Conservation (phyloP, 2,329 filamentous ascomycete genomes). For the Parafenestella ontariensis region DNA sequence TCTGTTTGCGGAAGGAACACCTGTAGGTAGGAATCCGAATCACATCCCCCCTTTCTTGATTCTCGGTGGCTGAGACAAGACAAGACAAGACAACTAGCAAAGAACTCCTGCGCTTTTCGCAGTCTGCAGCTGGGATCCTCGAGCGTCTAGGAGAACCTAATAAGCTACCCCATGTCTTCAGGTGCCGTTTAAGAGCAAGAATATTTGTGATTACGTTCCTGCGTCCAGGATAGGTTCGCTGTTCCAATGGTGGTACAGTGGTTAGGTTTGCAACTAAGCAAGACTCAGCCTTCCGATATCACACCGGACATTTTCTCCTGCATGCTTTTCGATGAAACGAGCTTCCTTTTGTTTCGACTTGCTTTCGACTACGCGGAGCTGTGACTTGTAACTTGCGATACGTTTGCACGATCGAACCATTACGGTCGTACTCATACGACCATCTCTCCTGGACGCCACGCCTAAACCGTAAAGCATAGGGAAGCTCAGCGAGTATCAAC, state of each 20-base stretch:
- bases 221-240: too few species aligned
- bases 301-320: not conserved
- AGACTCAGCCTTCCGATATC: not conserved
- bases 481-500: not conserved
- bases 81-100: not conserved
- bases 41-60: not conserved
- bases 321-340: not conserved
- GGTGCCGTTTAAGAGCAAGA: too few species aligned
- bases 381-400: not conserved
- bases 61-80: constrained; percentile 2
- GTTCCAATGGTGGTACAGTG: too few species aligned
- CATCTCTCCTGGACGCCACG: not conserved
- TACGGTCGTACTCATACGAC: not conserved
- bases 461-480: not conserved
- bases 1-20: not conserved
- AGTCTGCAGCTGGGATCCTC: not conserved
- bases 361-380: not conserved
- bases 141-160: too few species aligned
- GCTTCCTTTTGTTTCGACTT: too few species aligned
- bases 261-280: too few species aligned
- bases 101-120: not conserved
- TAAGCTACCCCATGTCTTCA: too few species aligned
- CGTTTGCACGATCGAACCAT: not conserved
- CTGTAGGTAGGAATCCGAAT: constrained; percentile 1
- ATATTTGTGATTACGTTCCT: too few species aligned